Conservation (phyloP, 805 yeast species). For the Barnettozyma wickerhamii region DNA sequence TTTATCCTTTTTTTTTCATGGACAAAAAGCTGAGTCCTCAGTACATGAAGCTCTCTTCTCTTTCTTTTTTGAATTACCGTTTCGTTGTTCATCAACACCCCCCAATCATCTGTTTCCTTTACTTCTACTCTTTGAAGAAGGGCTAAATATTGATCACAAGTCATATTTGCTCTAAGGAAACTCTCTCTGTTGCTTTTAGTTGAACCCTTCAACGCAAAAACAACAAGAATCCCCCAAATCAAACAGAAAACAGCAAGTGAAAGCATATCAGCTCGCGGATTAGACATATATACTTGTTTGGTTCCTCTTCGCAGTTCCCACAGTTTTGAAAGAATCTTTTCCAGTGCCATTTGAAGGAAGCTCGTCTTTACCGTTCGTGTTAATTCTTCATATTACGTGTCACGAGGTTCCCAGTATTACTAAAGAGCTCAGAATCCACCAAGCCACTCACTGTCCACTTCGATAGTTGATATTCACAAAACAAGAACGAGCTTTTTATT, state of each 20-base stretch:
- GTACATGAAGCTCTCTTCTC: background rate
- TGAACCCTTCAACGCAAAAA: constrained; percentile 5
- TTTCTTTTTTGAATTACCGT: background rate
- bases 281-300: background rate
- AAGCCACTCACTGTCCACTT: background rate
- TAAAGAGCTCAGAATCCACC: constrained; percentile 2
- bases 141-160: constrained; percentile 3
- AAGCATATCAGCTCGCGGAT: constrained; percentile 1
- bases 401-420: too few relatives aligned
- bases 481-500: constrained; percentile 37
- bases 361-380: too few relatives aligned
- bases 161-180: constrained; percentile 22
- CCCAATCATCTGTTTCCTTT: constrained; percentile 9
- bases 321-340: too few relatives aligned
- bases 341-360: too few relatives aligned
- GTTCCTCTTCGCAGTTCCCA: constrained; percentile 1
- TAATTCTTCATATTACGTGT: too few relatives aligned
- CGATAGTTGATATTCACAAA: too few relatives aligned
- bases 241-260: constrained; percentile 1
- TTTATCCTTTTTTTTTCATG: background rate
- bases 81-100: constrained; percentile 10
- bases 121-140: constrained; percentile 6
- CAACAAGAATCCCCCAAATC: background rate
- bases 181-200: constrained; percentile 9
- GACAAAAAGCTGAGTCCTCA: background rate